phyloP scores from a whole-genome alignment of 2,329 filamentous ascomycete genomes.

The Cladosporium oxysporum region DNA sequence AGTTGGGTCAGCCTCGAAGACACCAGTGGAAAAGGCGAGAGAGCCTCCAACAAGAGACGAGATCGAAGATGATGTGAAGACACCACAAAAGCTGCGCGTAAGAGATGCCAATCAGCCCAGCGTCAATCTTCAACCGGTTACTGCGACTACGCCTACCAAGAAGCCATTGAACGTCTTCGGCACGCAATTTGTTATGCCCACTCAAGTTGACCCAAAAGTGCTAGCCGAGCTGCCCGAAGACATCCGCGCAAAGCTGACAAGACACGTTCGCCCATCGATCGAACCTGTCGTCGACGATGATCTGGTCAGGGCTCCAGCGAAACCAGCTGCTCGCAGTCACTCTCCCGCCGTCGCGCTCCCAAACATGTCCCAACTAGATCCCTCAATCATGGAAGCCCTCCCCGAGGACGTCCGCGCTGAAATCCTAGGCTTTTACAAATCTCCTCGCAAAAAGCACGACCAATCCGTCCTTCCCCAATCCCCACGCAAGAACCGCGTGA shows the following conservation, averaged over 20 bases:
- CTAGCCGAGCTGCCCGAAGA: conserved; percentile 80
- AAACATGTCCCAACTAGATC: conserved; percentile 76
- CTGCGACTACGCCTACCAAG: conserved; percentile 52
- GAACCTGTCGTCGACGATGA: conserved; percentile 15
- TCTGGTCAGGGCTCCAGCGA: conserved; percentile 5
- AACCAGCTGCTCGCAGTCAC: conserved; percentile 25
- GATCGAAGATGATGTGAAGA: conserved; percentile 50
- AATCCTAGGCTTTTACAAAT: conserved; percentile 70
- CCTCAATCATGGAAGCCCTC: conserved; percentile 77
- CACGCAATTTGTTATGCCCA: conserved; percentile 89
- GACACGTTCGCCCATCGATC: conserved; percentile 47
- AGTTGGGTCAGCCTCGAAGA: conserved; percentile 33
- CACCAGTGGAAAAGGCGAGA: conserved; percentile 23
- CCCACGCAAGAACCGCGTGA: conserved; percentile 57
- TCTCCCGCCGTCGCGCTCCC: conserved; percentile 49
- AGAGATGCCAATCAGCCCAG: conserved; percentile 34
- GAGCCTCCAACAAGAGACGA: conserved; percentile 38
- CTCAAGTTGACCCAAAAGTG: conserved; percentile 77
- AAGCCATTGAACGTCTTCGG: conserved; percentile 76
- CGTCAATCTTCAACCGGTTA: conserved; percentile 39
- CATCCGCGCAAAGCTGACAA: conserved; percentile 74
- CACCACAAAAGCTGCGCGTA: conserved; percentile 37
- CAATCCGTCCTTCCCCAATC: conserved; percentile 46
- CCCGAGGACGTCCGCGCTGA: conserved; percentile 86
- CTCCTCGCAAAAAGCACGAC: conserved; percentile 37